Percentiles rank a stretch among this genome's conserved stretches.
Evolutionary conservation across 805 yeast species (phyloP).

Genomic region (Cyberlindnera misumaiensis): DNA sequence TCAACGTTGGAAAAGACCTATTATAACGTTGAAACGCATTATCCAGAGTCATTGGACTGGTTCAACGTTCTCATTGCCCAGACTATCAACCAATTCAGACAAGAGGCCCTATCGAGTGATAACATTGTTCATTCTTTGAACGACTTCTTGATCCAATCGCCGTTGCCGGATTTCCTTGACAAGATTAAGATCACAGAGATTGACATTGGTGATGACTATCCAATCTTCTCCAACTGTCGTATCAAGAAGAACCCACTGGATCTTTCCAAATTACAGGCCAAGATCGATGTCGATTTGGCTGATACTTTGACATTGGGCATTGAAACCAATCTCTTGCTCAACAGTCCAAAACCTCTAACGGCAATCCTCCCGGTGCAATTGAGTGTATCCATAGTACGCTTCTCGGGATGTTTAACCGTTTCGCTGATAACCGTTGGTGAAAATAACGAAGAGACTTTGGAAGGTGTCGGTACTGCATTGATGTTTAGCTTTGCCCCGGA

Average conservation of each 20-base stretch:
- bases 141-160: slow-evolving; percentile 50
- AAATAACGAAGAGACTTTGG: slow-evolving; percentile 8
- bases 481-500: slow-evolving; percentile 91
- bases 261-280: slow-evolving; percentile 60
- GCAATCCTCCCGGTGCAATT: slow-evolving; percentile 84
- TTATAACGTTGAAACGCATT: slow-evolving; percentile 82
- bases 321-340: slow-evolving; percentile 70
- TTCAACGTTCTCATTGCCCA: slow-evolving; percentile 92
- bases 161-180: slow-evolving; percentile 76
- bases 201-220: slow-evolving; percentile 91
- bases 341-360: slow-evolving; percentile 75
- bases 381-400: slow-evolving; percentile 82
- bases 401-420: slow-evolving; percentile 83
- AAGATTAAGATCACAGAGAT: slow-evolving; percentile 75
- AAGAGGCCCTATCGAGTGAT: slow-evolving; percentile 82
- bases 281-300: slow-evolving; percentile 82
- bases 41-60: slow-evolving; percentile 93
- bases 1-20: slow-evolving; percentile 83
- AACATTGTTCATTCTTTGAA: slow-evolving; percentile 77
- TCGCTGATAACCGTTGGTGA: slow-evolving; percentile 32
- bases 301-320: slow-evolving; percentile 84
- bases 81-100: slow-evolving; percentile 75
- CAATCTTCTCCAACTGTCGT: slow-evolving; percentile 89
- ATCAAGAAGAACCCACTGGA: slow-evolving; percentile 53
- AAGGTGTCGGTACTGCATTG: slow-evolving; percentile 55